Evolutionary conservation across 1,284 basidiomycete genomes (phyloP).

Genomic region (Hypsizygus ulmarius): DNA sequence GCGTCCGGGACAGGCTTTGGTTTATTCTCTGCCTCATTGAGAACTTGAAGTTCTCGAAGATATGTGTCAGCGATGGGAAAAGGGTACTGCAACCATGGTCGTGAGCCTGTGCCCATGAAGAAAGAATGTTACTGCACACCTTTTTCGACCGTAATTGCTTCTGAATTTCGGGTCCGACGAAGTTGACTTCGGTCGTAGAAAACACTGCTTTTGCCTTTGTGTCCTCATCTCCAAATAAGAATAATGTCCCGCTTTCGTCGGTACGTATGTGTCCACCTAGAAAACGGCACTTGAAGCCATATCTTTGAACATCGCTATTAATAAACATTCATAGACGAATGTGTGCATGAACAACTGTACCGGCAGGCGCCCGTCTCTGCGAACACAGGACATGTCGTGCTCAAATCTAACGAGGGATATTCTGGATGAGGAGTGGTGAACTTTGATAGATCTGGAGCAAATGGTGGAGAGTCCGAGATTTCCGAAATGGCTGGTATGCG

Average conservation of each 20-base stretch:
- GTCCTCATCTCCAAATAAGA: conserved; percentile 52
- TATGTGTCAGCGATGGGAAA: conserved; percentile 69
- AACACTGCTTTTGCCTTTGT: conserved; percentile 51
- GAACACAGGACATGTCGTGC: conserved; percentile 71
- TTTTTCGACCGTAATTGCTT: conserved; percentile 64
- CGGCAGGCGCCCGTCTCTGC: conserved; percentile 76
- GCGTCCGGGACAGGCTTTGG: conserved; percentile 22
- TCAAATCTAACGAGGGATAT: conserved; percentile 45
- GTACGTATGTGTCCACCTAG: conserved; percentile 70
- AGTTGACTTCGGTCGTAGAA: conserved; percentile 74
- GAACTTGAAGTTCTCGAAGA: conserved; percentile 53
- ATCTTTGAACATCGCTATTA: conserved; percentile 31
- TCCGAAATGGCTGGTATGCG: conserved; percentile 47
- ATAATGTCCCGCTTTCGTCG: conserved; percentile 41
- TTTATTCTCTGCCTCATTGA: conserved; percentile 34
- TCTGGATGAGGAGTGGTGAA: conserved; percentile 28
- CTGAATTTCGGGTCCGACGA: conserved; percentile 54
- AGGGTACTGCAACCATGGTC: conserved; percentile 49
- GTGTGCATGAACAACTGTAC: conserved; percentile 20
- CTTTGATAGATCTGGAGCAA: conserved; percentile 35
- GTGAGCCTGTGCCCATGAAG: not conserved
- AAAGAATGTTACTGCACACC: conserved; percentile 36
- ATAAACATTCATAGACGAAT: not conserved
- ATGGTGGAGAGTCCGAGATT: conserved; percentile 48
- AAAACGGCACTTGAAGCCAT: conserved; percentile 90